Conservation (phyloP, 2,329 filamentous ascomycete species). For the Claviceps maximensis region DNA sequence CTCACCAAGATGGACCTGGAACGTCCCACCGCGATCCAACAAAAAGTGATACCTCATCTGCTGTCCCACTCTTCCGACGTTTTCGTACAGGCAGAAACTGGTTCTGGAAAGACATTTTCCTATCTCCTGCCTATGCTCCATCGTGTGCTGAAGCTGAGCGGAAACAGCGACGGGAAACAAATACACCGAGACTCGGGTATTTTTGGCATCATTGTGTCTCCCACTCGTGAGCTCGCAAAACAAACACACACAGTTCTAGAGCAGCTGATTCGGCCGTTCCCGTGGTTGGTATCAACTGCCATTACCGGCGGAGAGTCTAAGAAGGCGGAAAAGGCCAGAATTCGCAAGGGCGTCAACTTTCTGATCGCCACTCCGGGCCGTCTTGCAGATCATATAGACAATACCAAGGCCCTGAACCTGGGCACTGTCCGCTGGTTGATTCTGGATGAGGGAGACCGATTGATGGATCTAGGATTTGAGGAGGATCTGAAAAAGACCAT, state of each 20-base stretch:
- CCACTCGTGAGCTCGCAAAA: conserved; percentile 85
- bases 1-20: conserved; percentile 79
- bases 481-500: conserved; percentile 85
- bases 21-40: conserved; percentile 88
- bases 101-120: conserved; percentile 94
- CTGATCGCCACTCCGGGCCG: conserved; percentile 88
- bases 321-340: conserved; percentile 76
- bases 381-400: conserved; percentile 79
- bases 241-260: conserved; percentile 85
- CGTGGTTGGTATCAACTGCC: conserved; percentile 87
- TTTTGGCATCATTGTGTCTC: conserved; percentile 87
- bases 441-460: conserved; percentile 88
- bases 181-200: conserved; percentile 77
- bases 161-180: conserved; percentile 35
- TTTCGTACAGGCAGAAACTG: conserved; percentile 93
- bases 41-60: conserved; percentile 71
- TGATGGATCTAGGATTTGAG: conserved; percentile 97
- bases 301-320: conserved; percentile 59
- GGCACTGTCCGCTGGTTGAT: conserved; percentile 87
- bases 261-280: conserved; percentile 71
- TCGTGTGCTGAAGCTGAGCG: conserved; percentile 65
- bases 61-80: conserved; percentile 74
- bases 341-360: conserved; percentile 91
- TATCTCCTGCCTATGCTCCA: conserved; percentile 90
- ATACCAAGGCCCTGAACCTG: conserved; percentile 80